Evolutionary conservation across 148 eudicot species (phyloP), one percentile per base, ranked within the genome.

Genomic region (Diospyros lotus): DNA sequence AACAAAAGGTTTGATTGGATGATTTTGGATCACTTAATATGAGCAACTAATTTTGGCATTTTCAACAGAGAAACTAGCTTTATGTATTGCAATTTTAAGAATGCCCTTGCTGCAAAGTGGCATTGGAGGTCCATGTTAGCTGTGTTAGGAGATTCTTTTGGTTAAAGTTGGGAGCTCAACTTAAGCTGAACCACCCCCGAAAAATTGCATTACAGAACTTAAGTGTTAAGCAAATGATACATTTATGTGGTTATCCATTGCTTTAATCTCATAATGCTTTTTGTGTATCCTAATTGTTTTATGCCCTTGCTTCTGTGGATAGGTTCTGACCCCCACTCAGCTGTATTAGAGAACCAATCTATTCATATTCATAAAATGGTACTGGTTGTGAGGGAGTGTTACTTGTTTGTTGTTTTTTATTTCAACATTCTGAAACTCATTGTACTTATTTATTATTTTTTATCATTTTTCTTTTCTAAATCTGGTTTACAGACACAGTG

Each of bases 291-390:
- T 46, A 77, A 38, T 56, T 28, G 44, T 28, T 44, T 68, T 45
- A 73, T n/a, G 12, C 44, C 56, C 73, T 51, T 79, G 62, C 52
- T 13, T 52, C 54, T 68, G 43, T 78, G 80, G 69, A 56, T 82
- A 94, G 98, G 97, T 79, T 90, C 98, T 66, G 95, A 90, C 44
- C 98, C 98, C 15, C 98, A 94, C 82, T 82, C 90, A 72, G 86
- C 88, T 46, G 71, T 94, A 71, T 75, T 89, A 78, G 86, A 90
- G 78, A 87, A 90, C 76, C 89, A 80, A 63, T 87, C 93, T 17
- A 94, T 94, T 78, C 91, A 82, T 68, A 85, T 94, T 48, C 90
- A 94, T 80, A 79, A 77, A 87, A 90, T 94, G 98, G 98, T 94
- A 90, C 53, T 72, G 14, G 66, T 60, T 72, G 42, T 53, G 51